Conservation (phyloP, 1,139 yeast species). For the Zygotorulaspora mrakii region DNA sequence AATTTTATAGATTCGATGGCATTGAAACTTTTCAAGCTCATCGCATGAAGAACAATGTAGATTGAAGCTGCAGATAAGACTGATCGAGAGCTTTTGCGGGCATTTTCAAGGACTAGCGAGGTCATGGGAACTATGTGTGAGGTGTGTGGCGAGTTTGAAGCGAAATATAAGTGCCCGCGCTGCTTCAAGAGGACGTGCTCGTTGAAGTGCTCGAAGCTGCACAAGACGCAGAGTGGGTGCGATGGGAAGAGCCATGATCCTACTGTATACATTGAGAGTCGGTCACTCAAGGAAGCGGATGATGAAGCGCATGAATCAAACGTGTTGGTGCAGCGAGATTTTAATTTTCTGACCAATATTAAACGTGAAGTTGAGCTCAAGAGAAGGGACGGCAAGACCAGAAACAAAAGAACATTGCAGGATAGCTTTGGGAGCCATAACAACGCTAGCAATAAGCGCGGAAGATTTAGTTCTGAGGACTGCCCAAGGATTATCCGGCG, state of each 20-base stretch:
- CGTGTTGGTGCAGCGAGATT: conserved; percentile 68
- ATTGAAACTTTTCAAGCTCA: conserved; percentile 8
- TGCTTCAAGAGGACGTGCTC: conserved; percentile 69
- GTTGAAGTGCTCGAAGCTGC: conserved; percentile 63
- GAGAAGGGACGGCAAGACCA: conserved; percentile 45
- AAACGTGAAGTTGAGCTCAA: conserved; percentile 55
- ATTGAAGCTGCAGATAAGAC: not conserved
- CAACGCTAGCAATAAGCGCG: conserved; percentile 34
- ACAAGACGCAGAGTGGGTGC: conserved; percentile 61
- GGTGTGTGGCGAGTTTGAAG: conserved; percentile 46
- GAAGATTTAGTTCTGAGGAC: conserved; percentile 23
- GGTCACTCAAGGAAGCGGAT: conserved; percentile 32
- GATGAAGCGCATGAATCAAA: conserved; percentile 42
- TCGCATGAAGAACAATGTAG: conserved; percentile 8
- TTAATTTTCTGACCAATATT: conserved; percentile 63
- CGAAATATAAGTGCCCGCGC: conserved; percentile 82
- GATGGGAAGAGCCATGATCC: conserved; percentile 59
- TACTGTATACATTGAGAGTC: conserved; percentile 48
- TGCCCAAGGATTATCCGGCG: conserved; percentile 38
- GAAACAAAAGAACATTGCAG: conserved; percentile 34
- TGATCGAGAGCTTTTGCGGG: not conserved
- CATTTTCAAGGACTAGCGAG: conserved; percentile 3
- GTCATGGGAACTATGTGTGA: conserved; percentile 40
- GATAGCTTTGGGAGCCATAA: conserved; percentile 18
- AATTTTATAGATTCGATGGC: not conserved